Evolutionary conservation across 2,329 filamentous ascomycete species (phyloP).

Genomic region (Beauveria sp.): DNA sequence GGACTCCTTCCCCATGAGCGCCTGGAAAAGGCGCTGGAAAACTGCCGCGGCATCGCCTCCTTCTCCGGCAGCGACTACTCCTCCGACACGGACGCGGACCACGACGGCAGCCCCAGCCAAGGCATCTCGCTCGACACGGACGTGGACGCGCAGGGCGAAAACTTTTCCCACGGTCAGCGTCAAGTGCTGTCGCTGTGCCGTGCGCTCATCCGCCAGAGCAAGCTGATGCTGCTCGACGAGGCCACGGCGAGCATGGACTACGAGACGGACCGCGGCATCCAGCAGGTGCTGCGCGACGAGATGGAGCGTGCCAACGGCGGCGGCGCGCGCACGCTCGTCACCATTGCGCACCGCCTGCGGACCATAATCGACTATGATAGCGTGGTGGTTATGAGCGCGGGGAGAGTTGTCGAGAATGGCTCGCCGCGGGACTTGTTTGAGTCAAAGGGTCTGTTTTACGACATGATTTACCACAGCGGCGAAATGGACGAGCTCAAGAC

Average conservation of each 20-base stretch:
- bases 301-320: slow-evolving; percentile 30
- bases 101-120: slow-evolving; percentile 17
- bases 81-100: slow-evolving; percentile 19
- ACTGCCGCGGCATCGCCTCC: slow-evolving; percentile 53
- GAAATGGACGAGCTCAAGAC: slow-evolving; percentile 40
- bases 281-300: slow-evolving; percentile 43
- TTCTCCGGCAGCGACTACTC: slow-evolving; percentile 34
- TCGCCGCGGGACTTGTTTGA: slow-evolving; percentile 40
- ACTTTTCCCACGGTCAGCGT: slow-evolving; percentile 51
- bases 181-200: slow-evolving; percentile 52
- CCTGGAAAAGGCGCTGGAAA: slow-evolving; percentile 51
- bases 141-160: slow-evolving; percentile 46
- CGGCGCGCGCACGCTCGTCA: slow-evolving; percentile 44
- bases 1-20: slow-evolving; percentile 44
- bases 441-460: slow-evolving; percentile 39
- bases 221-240: slow-evolving; percentile 50
- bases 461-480: slow-evolving; percentile 49
- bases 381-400: slow-evolving; percentile 49
- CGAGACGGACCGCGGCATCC: slow-evolving; percentile 48
- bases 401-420: slow-evolving; percentile 45
- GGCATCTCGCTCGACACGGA: slow-evolving; percentile 33
- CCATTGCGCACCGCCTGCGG: slow-evolving; percentile 49
- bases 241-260: slow-evolving; percentile 54
- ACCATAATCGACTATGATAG: slow-evolving; percentile 55
- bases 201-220: slow-evolving; percentile 46